These are phyloP conservation scores for Lichtheimia corymbifera DNA, from an alignment of 371 early-diverging fungal genomes.

Conservation along the genomic window DNA sequence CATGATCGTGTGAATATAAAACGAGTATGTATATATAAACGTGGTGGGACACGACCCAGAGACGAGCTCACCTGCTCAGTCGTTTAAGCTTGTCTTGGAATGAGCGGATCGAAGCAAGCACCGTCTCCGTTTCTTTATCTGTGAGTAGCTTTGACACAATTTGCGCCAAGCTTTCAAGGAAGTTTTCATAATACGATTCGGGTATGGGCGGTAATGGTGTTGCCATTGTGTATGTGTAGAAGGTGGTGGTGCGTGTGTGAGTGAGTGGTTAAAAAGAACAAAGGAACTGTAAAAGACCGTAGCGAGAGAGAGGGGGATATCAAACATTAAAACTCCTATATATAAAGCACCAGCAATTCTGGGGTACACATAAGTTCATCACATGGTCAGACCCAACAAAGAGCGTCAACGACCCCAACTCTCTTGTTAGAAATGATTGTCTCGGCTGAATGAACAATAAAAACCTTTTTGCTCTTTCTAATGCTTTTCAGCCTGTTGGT, in stretches of 20 bases:
- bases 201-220: slow-evolving; percentile 20
- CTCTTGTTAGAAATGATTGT: no score
- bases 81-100: slow-evolving; percentile 73
- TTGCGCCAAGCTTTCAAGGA: slow-evolving; percentile 77
- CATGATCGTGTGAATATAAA: not conserved
- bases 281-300: not conserved
- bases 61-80: slow-evolving; percentile 55
- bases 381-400: no score
- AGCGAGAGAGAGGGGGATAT: no score
- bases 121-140: slow-evolving; percentile 78
- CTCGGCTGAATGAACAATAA: no score
- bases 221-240: no score
- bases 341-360: no score
- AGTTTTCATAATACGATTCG: slow-evolving; percentile 65
- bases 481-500: no score
- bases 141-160: slow-evolving; percentile 76
- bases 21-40: not conserved
- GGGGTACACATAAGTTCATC: no score
- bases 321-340: no score
- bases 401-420: no score
- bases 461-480: no score
- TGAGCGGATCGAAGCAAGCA: slow-evolving; percentile 64
- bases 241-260: no score
- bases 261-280: not conserved
- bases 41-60: not conserved